Conservation (phyloP, 148 eudicot genomes). For the Spergularia bocconei region DNA sequence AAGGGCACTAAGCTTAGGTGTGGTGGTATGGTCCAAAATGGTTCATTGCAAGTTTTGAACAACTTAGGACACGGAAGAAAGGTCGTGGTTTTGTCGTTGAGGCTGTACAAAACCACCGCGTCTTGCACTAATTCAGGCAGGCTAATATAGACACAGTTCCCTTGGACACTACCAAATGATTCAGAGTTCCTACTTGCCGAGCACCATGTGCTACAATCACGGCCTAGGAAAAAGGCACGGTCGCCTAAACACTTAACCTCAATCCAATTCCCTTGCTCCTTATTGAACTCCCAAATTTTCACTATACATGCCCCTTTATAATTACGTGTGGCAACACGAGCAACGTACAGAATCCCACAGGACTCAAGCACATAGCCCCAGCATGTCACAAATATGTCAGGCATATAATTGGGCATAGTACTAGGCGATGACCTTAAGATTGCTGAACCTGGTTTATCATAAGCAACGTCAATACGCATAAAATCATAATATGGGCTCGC, state of each 20-base stretch:
- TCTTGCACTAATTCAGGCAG: not conserved
- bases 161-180: not conserved
- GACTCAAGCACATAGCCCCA: slow-evolving; percentile 16
- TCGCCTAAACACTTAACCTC: slow-evolving; percentile 15
- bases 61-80: slow-evolving; percentile 7
- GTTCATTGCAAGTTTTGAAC: too few species aligned
- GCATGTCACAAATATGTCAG: not conserved
- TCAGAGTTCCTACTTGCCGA: not conserved
- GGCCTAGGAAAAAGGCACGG: slow-evolving; percentile 14
- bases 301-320: not conserved
- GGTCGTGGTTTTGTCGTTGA: not conserved
- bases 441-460: not conserved
- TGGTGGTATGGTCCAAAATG: too few species aligned
- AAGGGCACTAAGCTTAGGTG: too few species aligned
- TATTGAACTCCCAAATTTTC: slow-evolving; percentile 18
- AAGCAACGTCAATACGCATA: not conserved
- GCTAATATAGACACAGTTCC: slow-evolving; percentile 6
- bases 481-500: not conserved
- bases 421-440: not conserved
- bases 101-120: not conserved
- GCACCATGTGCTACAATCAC: slow-evolving; percentile 18
- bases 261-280: not conserved
- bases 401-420: not conserved
- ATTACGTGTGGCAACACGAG: not conserved
- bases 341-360: not conserved